Base-by-base conservation (phyloP, 2,329 filamentous ascomycete species). In the Scedosporium apiospermum region DNA sequence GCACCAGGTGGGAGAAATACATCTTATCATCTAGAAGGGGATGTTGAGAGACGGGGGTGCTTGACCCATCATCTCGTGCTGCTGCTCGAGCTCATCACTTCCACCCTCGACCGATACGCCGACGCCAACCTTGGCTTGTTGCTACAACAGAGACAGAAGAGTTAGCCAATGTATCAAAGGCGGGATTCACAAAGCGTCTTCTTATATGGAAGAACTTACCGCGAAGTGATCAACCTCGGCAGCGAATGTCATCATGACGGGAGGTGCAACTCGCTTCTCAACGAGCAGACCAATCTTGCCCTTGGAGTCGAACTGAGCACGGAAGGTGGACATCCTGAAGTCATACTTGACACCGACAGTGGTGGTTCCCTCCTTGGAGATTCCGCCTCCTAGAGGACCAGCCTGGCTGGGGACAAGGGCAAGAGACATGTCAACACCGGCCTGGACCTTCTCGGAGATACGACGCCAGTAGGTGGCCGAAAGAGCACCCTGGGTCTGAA, bases 271-370 rank as follows among this genome's bases (percentile, higher is more conserved):
- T 72, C 92, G 88, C 87, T 97, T 98, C 83, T 99, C 95, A 68
- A 98, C 80, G 71, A 97, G 79, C 73, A 91, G 95, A 77, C 89
- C 91, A 65, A 99, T 83, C 81, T 96, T 96, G 75, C 95, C 95
- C 74, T 91, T 88, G 71, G 92, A 96, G 78, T 99, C 95, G 69
- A 98, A 84, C 79, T 99, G 95, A 55, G 93, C 95, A 67, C 93
- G 88, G 87, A 97, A 96, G 60, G 91, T 95, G 62, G 91, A 95
- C 79, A 92, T 90, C 72, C 91, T 86, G 86, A 99, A 99, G 75
- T 97, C 93, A 78, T 99, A 99, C 79, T 99, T 99, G 74, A 92
- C 91, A 71, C 93, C 95, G 70, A 98, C 84, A 62, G 93, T 91
- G 62, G 96, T 93, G 65, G 91, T 84, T 63, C 95, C 95, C 76